A percentile compares a stretch with the other conserved stretches of the same genome.
phyloP scores from a whole-genome alignment of 495 filamentous ascomycete species.

The Wilcoxina mikolae region DNA sequence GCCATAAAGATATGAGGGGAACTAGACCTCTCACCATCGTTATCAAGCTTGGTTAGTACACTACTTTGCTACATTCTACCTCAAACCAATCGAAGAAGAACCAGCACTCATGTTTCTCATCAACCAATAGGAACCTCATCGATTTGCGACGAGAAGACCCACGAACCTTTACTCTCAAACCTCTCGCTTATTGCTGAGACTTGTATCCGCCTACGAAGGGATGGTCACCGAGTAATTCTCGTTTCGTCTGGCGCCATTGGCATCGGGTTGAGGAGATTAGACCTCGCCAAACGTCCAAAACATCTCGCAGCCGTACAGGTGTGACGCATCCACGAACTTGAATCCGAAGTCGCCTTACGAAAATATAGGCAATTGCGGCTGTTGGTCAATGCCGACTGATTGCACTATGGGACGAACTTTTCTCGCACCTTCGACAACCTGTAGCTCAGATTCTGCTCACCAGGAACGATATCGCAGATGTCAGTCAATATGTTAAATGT shows the following conservation, averaged over 20 bases:
- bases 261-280: conserved; percentile 76
- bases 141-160: conserved; percentile 93
- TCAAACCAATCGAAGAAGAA: neutral
- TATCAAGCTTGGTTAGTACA: conserved; percentile 74
- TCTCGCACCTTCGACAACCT: conserved; percentile 70
- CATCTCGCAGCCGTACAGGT: conserved; percentile 73
- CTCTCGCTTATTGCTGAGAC: conserved; percentile 86
- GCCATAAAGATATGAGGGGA: conserved; percentile 31
- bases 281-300: conserved; percentile 77
- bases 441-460: conserved; percentile 90
- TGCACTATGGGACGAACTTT: conserved; percentile 86
- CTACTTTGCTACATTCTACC: neutral
- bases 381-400: conserved; percentile 94
- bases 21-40: conserved; percentile 53
- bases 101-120: neutral
- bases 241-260: conserved; percentile 96
- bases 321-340: conserved; percentile 8
- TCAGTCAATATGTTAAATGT: conserved; percentile 31
- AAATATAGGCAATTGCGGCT: conserved; percentile 68
- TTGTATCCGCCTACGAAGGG: conserved; percentile 62
- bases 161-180: conserved; percentile 86
- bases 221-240: conserved; percentile 87
- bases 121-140: conserved; percentile 68
- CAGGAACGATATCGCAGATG: conserved; percentile 93
- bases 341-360: neutral